Evolutionary conservation across 1,139 yeast genomes (phyloP).

Genomic region (Lodderomyces orthopsilosis): DNA sequence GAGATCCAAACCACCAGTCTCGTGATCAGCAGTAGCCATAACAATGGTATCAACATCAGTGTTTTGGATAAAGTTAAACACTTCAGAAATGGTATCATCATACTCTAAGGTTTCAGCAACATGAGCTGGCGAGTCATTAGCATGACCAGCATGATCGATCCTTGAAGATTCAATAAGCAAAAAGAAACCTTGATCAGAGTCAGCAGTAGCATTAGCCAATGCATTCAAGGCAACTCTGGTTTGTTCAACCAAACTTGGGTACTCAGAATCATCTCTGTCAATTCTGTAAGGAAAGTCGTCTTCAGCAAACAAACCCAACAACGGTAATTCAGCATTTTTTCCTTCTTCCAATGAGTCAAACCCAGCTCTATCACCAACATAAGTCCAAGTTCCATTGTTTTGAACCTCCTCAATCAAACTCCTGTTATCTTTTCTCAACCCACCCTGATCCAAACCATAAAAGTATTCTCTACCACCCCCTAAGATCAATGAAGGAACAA

Average conservation of each 20-base stretch:
- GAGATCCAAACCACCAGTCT: conserved; percentile 73
- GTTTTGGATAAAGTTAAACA: conserved; percentile 61
- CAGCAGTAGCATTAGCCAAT: conserved; percentile 58
- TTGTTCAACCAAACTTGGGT: conserved; percentile 76
- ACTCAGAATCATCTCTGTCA: conserved; percentile 55
- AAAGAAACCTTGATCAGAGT: conserved; percentile 79
- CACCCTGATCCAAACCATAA: conserved; percentile 46
- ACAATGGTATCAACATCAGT: conserved; percentile 70
- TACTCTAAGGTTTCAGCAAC: conserved; percentile 52
- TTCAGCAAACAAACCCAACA: conserved; percentile 67
- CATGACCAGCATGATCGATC: conserved; percentile 91
- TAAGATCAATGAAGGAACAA: conserved; percentile 73
- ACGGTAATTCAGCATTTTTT: conserved; percentile 61
- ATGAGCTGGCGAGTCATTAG: conserved; percentile 61
- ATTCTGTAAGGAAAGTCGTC: conserved; percentile 76
- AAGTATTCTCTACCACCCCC: conserved; percentile 91
- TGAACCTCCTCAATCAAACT: conserved; percentile 62
- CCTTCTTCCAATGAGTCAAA: conserved; percentile 55
- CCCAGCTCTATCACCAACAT: conserved; percentile 53
- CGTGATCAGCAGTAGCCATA: conserved; percentile 84
- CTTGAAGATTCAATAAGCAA: conserved; percentile 82
- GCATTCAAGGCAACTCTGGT: conserved; percentile 68
- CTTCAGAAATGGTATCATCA: conserved; percentile 73
- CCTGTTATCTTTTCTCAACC: conserved; percentile 67
- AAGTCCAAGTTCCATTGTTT: conserved; percentile 48